Evolutionary conservation across 805 yeast species (phyloP).

Genomic region (Scheffersomyces coipomensis): DNA sequence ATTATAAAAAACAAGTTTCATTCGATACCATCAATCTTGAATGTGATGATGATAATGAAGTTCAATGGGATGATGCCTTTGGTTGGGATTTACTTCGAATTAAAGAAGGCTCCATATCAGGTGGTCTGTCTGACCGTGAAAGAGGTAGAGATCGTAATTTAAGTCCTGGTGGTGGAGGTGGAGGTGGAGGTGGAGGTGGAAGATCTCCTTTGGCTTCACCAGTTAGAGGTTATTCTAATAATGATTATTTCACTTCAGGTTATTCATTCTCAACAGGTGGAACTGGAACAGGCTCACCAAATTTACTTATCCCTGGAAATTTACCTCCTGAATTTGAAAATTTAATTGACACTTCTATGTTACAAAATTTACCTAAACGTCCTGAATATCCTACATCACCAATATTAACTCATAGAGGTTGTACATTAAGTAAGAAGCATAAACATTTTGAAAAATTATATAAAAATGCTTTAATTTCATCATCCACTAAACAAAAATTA

Average conservation of each 20-base stretch:
- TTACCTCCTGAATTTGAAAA: conserved; percentile 2
- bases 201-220: conserved; percentile 9
- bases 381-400: conserved; percentile 37
- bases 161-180: too few species aligned
- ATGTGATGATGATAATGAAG: conserved; percentile 19
- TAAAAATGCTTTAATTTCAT: conserved; percentile 29
- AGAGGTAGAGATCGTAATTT: conserved; percentile 13
- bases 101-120: conserved; percentile 1
- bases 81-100: conserved; percentile 6
- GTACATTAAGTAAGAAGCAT: conserved; percentile 48
- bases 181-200: conserved; percentile 6
- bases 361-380: conserved; percentile 7
- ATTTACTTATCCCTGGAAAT: conserved; percentile 6
- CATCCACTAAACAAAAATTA: too few species aligned
- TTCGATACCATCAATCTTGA: conserved; percentile 52
- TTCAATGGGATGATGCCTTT: conserved; percentile 11
- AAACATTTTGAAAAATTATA: conserved; percentile 47
- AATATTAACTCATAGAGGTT: conserved; percentile 38
- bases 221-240: conserved; percentile 8
- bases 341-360: not conserved
- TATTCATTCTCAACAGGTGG: conserved; percentile 17
- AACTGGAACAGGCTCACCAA: conserved; percentile 10
- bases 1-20: conserved; percentile 41
- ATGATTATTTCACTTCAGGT: conserved; percentile 12
- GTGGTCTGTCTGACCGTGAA: conserved; percentile 8